phyloP scores from a whole-genome alignment of 495 filamentous ascomycete genomes.

The Platismatia glauca region DNA sequence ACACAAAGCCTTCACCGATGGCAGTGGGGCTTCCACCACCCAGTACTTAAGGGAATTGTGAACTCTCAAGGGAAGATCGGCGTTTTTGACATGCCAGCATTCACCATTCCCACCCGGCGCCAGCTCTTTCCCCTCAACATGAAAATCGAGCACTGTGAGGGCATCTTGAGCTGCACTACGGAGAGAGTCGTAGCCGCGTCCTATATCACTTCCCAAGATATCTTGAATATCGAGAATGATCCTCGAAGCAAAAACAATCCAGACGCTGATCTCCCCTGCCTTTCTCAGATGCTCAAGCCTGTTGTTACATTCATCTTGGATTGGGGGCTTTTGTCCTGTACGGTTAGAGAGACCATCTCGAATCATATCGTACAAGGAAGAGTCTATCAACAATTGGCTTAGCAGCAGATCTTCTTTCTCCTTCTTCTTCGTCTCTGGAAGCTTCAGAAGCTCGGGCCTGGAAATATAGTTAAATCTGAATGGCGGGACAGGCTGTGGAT shows the following conservation, averaged over 20 bases:
- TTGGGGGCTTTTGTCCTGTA: neutral
- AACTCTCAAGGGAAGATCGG: neutral
- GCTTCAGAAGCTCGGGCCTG: slow-evolving; percentile 9
- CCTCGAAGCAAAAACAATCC: slow-evolving; percentile 12
- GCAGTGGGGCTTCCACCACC: neutral
- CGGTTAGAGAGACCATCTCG: neutral
- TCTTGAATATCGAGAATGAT: slow-evolving; percentile 12
- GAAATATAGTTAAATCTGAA: slow-evolving; percentile 10
- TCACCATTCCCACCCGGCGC: neutral
- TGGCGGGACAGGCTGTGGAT: slow-evolving; percentile 7
- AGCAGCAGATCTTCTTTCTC: slow-evolving; percentile 10
- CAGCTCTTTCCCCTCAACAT: neutral
- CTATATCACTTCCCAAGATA: slow-evolving; percentile 10
- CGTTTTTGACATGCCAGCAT: neutral
- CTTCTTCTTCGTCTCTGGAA: slow-evolving; percentile 12
- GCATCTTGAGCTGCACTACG: neutral
- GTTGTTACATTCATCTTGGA: slow-evolving; percentile 8
- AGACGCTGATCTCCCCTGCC: slow-evolving; percentile 2
- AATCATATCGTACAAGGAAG: neutral
- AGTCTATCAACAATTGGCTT: slow-evolving; percentile 5
- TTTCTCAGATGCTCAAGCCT: slow-evolving; percentile 9
- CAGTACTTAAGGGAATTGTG: neutral
- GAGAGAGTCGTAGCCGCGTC: slow-evolving; percentile 6
- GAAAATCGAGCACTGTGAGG: slow-evolving; percentile 4
- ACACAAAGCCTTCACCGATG: neutral